These are phyloP conservation scores for Coniferiporia weirii DNA, from an alignment of 1,284 basidiomycete species.

Conservation along the genomic window DNA sequence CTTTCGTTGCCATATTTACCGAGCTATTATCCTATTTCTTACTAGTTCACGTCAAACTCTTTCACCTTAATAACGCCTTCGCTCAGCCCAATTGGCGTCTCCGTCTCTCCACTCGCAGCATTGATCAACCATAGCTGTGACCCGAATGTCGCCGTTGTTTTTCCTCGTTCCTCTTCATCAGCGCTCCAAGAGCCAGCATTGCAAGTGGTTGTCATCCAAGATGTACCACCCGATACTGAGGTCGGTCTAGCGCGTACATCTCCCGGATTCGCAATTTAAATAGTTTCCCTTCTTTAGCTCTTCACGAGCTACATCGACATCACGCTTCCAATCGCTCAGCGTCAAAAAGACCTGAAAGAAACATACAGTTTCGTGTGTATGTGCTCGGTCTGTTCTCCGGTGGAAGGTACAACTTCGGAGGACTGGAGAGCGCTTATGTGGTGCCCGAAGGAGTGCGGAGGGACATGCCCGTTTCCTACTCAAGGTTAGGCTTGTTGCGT, in stretches of 20 bases:
- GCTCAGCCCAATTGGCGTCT: conserved; percentile 74
- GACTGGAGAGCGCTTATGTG: conserved; percentile 68
- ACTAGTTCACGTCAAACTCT: conserved; percentile 82
- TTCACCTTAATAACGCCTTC: conserved; percentile 78
- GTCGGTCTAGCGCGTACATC: conserved; percentile 31
- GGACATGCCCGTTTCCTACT: conserved; percentile 48
- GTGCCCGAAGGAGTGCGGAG: conserved; percentile 65
- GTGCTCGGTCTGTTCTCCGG: conserved; percentile 54
- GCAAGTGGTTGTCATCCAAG: conserved; percentile 65
- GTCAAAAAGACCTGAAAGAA: conserved; percentile 57
- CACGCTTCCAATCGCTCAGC: conserved; percentile 53
- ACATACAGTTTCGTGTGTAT: conserved; percentile 80
- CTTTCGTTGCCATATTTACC: not conserved
- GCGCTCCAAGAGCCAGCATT: conserved; percentile 49
- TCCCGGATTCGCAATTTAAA: conserved; percentile 10
- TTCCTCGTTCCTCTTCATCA: conserved; percentile 49
- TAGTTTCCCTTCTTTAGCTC: conserved; percentile 33
- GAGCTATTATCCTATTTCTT: not conserved
- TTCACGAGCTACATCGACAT: conserved; percentile 84
- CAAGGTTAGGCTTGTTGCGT: conserved; percentile 40
- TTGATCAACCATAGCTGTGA: conserved; percentile 89
- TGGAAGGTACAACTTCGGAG: conserved; percentile 24
- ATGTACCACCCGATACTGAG: conserved; percentile 66
- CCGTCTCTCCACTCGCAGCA: conserved; percentile 73
- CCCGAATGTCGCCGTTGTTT: conserved; percentile 88